Base-by-base conservation (phyloP, 2,329 filamentous ascomycete genomes). In the Trichoderma lentiforme region DNA sequence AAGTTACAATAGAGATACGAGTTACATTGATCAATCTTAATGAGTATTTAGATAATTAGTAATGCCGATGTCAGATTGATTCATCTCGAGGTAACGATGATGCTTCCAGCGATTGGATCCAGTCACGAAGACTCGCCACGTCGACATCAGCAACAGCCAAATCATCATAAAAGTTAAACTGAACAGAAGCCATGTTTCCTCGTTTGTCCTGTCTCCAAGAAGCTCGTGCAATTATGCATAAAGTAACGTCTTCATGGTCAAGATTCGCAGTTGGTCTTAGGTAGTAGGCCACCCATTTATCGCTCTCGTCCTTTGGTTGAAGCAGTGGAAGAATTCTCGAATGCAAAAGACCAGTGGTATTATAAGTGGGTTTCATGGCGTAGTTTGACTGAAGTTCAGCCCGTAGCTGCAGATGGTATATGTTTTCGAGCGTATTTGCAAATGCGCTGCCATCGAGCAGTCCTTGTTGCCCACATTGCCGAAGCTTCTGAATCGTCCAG, bases 1-100 rank as follows among this genome's bases (percentile, higher is more conserved):
- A 2, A 6, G 0, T 21, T 21, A 24, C 0, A 6, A 21, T 51
- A 12, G 4, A 24, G 9, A 24, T 6, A 0, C 0, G 6, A 1
- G n/a, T 6, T 51, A 51, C 0, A 11, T 24, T 51, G n/a, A 21
- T 6, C n/a, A 51, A 0, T 6, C 3, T 1, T 51, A 0, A 51
- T 12, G 43, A 24, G 0, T 12, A 3, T 12, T 51, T 6, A 51
- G n/a, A 1, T 1, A 7, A 0, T 8, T 9, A 1, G 3, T 9
- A 2, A 12, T n/a, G 18, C 15, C 18, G 7, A 1, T 32, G n/a
- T 21, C 18, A n/a, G 26, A n/a, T 0, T 32, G 28, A 6, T 32
- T 28, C 0, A 57, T 18, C 26, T 0, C 12, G 2, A 30, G 1
- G 15, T 21, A 1, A 1, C 1, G 53, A 4, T n/a, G 26, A 12